A percentile compares a stretch with the other conserved stretches of the same genome.
Conservation (phyloP, 2,329 filamentous ascomycete genomes). For the Onygenales sp. region DNA sequence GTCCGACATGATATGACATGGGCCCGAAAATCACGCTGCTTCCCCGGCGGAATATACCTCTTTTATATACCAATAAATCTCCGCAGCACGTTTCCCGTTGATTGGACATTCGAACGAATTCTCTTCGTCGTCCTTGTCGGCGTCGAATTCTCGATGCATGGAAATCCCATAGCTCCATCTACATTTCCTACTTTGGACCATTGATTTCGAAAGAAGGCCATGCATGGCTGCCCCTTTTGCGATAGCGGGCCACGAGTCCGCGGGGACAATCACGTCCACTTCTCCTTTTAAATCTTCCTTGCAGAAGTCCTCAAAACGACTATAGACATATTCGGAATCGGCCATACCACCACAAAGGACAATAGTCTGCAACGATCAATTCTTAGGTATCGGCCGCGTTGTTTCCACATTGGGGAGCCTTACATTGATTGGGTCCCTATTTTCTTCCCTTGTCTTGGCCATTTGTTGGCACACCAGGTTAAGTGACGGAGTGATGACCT, state of each 20-base stretch:
- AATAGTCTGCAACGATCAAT: not conserved
- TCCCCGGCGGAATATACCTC: not conserved
- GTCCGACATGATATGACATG: too few relatives aligned
- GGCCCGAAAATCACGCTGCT: too few relatives aligned
- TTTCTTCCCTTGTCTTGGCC: not conserved
- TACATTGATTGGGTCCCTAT: constrained; percentile 1
- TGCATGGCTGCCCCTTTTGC: constrained; percentile 10
- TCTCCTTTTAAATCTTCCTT: not conserved
- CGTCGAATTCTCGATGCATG: constrained; percentile 8
- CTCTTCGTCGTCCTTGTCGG: constrained; percentile 5
- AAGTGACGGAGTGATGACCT: constrained; percentile 4
- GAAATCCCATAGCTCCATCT: constrained; percentile 8
- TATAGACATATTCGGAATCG: constrained; percentile 8
- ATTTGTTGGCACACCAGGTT: constrained; percentile 4
- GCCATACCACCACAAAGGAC: constrained; percentile 8
- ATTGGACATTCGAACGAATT: constrained; percentile 7
- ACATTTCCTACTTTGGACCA: constrained; percentile 4
- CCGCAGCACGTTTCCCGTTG: constrained; percentile 1
- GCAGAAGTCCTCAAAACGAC: constrained; percentile 9
- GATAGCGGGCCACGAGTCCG: constrained; percentile 11
- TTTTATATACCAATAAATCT: constrained; percentile 8
- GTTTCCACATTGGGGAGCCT: not conserved
- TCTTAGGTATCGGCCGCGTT: not conserved
- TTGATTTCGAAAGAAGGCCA: not conserved
- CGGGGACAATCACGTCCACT: constrained; percentile 7